These are phyloP conservation scores for Emergomyces orientalis DNA, from an alignment of 2,329 filamentous ascomycete species.

Conservation along the genomic window DNA sequence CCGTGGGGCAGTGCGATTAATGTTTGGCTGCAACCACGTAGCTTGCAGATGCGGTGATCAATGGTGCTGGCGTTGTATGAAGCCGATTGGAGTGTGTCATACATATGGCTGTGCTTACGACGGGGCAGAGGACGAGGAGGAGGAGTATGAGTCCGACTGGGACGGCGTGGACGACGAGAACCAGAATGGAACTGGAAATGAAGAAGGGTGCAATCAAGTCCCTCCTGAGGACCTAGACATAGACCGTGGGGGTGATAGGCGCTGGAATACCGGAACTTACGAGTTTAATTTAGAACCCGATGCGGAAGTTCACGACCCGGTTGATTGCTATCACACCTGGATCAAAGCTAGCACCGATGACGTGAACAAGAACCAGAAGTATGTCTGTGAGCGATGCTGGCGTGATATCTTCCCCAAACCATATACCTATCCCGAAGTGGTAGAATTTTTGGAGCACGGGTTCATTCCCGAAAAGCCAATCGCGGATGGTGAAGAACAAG, in stretches of 20 bases:
- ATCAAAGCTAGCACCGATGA: background rate
- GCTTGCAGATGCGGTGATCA: conserved; percentile 42
- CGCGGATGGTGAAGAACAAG: background rate
- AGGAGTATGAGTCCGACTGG: conserved; percentile 14
- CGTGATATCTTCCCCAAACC: conserved; percentile 5
- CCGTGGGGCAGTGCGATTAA: conserved; percentile 38
- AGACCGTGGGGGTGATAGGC: conserved; percentile 9
- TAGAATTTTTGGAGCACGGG: conserved; percentile 10
- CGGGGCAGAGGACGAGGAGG: conserved; percentile 15
- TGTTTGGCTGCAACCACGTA: conserved; percentile 43
- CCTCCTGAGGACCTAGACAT: conserved; percentile 15
- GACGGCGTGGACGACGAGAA: conserved; percentile 8
- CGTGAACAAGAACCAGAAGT: background rate
- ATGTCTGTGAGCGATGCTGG: conserved; percentile 16
- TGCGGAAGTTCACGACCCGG: conserved; percentile 9
- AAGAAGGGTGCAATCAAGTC: conserved; percentile 2
- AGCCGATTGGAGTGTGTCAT: conserved; percentile 26
- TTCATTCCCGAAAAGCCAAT: conserved; percentile 4
- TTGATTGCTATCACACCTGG: conserved; percentile 12
- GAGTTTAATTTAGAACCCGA: conserved; percentile 26
- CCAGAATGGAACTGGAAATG: conserved; percentile 2
- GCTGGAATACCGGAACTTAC: conserved; percentile 27
- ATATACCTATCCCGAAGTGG: conserved; percentile 7
- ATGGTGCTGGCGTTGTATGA: conserved; percentile 42
- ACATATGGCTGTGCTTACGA: conserved; percentile 12